These are phyloP conservation scores for Vitis rupestris DNA, from an alignment of 164 flowering plant genomes.

Conservation along the genomic window DNA sequence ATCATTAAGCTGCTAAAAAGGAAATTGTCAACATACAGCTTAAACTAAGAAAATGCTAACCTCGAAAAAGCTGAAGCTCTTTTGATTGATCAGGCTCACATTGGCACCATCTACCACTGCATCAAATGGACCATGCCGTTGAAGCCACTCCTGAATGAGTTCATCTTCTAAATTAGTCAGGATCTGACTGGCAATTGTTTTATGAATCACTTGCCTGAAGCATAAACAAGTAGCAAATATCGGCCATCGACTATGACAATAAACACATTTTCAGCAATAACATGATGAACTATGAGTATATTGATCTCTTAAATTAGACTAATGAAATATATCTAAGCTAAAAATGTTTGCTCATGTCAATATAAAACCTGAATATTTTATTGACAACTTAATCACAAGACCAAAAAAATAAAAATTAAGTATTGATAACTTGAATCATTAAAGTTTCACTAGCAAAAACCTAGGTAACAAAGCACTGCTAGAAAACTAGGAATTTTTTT, in stretches of 20 bases:
- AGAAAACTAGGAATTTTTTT: no score
- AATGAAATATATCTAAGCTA: background rate
- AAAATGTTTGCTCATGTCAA: no score
- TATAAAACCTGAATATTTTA: background rate
- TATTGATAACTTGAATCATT: no score
- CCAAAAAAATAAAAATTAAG: no score
- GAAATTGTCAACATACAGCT: background rate
- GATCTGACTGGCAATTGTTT: conserved; percentile 9
- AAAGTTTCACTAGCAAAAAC: no score
- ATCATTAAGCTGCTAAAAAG: background rate
- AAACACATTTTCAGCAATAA: background rate
- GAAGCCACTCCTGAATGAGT: conserved; percentile 85
- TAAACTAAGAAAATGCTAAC: conserved; percentile 26
- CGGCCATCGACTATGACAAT: background rate
- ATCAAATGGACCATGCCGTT: conserved; percentile 85
- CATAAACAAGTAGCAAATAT: conserved; percentile 12
- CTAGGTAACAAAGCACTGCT: no score
- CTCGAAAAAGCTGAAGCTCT: conserved; percentile 58
- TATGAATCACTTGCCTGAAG: conserved; percentile 6
- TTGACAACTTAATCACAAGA: background rate
- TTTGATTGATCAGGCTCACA: conserved; percentile 51
- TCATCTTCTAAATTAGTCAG: conserved; percentile 22
- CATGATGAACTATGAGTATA: background rate
- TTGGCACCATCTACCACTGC: conserved; percentile 97
- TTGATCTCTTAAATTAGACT: background rate